These are phyloP conservation scores for Gaertneriomyces semiglobifer DNA, from an alignment of 192 early-diverging fungal genomes.

Conservation along the genomic window DNA sequence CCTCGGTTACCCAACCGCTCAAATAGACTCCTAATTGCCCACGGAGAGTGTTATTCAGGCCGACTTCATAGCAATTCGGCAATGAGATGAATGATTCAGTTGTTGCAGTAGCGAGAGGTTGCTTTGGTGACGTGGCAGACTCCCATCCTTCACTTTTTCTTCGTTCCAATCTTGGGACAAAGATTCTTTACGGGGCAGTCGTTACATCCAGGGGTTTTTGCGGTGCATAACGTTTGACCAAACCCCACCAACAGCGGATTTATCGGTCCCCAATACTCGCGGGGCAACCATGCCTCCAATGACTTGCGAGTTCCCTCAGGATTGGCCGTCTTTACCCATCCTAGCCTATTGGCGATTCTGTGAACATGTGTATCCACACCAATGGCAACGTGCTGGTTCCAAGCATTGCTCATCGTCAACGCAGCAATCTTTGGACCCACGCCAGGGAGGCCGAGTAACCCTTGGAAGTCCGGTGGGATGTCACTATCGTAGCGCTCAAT, in stretches of 20 bases:
- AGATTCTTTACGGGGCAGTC: conserved; percentile 73
- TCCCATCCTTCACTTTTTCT: conserved; percentile 5
- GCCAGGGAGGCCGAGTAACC: conserved; percentile 75
- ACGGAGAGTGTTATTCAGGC: too few species aligned
- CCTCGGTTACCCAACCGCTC: too few species aligned
- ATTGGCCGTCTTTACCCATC: conserved; percentile 76
- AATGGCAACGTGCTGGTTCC: conserved; percentile 82
- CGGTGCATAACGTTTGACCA: conserved; percentile 80
- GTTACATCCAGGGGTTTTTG: conserved; percentile 68
- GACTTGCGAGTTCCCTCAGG: conserved; percentile 78
- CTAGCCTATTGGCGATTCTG: conserved; percentile 81
- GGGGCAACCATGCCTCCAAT: conserved; percentile 79
- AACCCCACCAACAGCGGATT: conserved; percentile 89
- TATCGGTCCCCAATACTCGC: conserved; percentile 79
- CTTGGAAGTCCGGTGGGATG: conserved; percentile 78
- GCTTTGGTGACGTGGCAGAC: too few species aligned
- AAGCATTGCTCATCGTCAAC: conserved; percentile 77
- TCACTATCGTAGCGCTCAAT: conserved; percentile 70
- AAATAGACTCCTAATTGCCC: too few species aligned
- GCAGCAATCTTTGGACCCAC: conserved; percentile 94
- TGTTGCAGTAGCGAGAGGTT: too few species aligned
- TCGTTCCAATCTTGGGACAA: conserved; percentile 47
- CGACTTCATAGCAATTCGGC: too few species aligned
- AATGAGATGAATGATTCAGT: too few species aligned
- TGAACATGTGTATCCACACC: conserved; percentile 96